Percentiles rank a stretch among this genome's conserved stretches.
These are phyloP conservation scores for Quercus gilva DNA, from an alignment of 306 rosid species.

Conservation along the genomic window DNA sequence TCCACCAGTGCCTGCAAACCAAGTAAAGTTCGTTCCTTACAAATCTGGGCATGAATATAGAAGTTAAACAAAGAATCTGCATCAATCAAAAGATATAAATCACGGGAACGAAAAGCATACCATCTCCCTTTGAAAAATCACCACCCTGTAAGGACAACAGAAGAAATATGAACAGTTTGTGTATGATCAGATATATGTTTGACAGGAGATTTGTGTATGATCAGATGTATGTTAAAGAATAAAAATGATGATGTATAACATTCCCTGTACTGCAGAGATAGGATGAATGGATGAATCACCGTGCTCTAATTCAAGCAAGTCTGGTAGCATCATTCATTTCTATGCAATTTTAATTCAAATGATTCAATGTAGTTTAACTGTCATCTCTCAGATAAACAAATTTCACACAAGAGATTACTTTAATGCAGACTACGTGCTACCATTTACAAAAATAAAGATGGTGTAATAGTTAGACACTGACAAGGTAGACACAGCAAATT, in stretches of 20 bases:
- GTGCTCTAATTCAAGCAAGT: neutral
- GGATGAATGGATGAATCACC: neutral
- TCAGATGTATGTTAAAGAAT: neutral
- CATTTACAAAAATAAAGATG: neutral
- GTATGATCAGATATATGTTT: conserved; percentile 11
- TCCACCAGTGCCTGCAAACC: conserved; percentile 90
- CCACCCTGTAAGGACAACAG: conserved; percentile 73
- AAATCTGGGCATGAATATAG: conserved; percentile 28
- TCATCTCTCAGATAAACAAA: neutral
- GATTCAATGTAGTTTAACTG: neutral
- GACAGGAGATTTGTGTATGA: conserved; percentile 6
- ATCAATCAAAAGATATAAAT: conserved; percentile 21
- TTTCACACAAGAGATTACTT: neutral
- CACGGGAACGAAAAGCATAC: conserved; percentile 47
- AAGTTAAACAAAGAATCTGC: conserved; percentile 28
- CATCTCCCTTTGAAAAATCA: conserved; percentile 88
- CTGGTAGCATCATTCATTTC: neutral
- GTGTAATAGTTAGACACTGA: neutral
- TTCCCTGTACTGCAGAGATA: neutral
- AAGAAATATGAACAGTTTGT: conserved; percentile 5
- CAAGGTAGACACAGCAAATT: neutral
- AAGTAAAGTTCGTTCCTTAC: conserved; percentile 41
- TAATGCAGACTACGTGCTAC: neutral
- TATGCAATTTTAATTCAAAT: neutral
- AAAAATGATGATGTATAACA: neutral